Conservation (phyloP, 2,329 filamentous ascomycete genomes). For the Botrytis fragariae region DNA sequence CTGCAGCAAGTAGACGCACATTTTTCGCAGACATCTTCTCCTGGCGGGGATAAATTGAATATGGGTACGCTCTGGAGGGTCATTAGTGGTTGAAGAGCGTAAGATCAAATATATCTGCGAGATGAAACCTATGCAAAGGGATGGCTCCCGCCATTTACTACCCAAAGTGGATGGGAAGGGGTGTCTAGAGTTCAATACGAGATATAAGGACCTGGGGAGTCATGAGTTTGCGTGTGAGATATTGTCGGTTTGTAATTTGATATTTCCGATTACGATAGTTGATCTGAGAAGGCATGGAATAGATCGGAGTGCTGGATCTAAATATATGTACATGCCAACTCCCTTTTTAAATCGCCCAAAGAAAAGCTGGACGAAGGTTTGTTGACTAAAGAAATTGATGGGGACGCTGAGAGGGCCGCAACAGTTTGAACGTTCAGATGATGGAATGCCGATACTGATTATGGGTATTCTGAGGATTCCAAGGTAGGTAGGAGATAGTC, state of each 20-base stretch:
- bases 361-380: background rate
- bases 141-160: background rate
- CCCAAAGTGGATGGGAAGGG: too few relatives aligned
- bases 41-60: background rate
- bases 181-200: too few relatives aligned
- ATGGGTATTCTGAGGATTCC: background rate
- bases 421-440: background rate
- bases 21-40: background rate
- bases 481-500: background rate
- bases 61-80: background rate
- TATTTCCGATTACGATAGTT: background rate
- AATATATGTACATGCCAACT: background rate
- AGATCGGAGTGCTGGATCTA: background rate
- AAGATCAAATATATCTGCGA: background rate
- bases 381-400: background rate
- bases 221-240: background rate
- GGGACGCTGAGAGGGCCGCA: background rate
- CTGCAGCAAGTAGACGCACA: background rate
- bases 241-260: background rate
- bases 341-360: background rate
- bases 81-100: background rate
- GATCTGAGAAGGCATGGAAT: background rate
- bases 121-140: background rate
- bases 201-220: background rate
- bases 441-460: background rate